phyloP scores from a whole-genome alignment of 108 stramenopile species.

The Craspedostauros australis region DNA sequence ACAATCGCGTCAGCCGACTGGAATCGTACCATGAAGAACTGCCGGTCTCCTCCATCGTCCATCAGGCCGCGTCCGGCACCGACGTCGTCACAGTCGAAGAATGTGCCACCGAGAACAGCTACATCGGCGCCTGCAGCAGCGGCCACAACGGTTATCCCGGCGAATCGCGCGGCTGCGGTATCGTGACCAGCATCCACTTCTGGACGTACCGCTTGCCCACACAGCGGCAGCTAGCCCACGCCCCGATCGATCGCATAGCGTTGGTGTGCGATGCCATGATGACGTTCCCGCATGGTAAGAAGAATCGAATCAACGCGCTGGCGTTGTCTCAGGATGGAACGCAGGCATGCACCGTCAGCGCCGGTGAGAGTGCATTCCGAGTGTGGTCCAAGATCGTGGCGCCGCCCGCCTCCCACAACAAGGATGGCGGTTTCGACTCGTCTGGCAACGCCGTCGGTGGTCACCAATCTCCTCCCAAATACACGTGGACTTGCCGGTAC shows the following conservation, averaged over 20 bases:
- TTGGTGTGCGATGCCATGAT: conserved; percentile 64
- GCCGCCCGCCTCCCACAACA: background rate
- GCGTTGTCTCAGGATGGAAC: conserved; percentile 43
- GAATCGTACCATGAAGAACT: conserved; percentile 42
- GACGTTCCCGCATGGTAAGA: conserved; percentile 70
- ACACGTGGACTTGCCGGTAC: conserved; percentile 65
- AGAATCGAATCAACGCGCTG: conserved; percentile 48
- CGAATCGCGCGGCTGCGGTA: conserved; percentile 21
- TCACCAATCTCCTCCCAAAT: too few relatives aligned
- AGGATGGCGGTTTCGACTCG: background rate
- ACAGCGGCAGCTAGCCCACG: conserved; percentile 19
- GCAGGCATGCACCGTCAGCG: conserved; percentile 68
- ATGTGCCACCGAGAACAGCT: conserved; percentile 54
- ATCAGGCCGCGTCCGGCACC: conserved; percentile 43
- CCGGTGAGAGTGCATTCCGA: conserved; percentile 73
- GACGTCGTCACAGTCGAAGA: conserved; percentile 69
- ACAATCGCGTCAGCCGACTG: conserved; percentile 64
- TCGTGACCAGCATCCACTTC: conserved; percentile 63
- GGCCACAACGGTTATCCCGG: conserved; percentile 9
- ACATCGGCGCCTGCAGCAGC: conserved; percentile 48
- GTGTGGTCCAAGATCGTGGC: conserved; percentile 36
- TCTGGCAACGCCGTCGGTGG: too few relatives aligned
- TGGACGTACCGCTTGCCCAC: conserved; percentile 34
- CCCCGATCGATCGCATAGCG: conserved; percentile 36
- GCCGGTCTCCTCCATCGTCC: conserved; percentile 58